Evolutionary conservation across 306 rosid species (phyloP).

Genomic region (Quercus aquifolioides): DNA sequence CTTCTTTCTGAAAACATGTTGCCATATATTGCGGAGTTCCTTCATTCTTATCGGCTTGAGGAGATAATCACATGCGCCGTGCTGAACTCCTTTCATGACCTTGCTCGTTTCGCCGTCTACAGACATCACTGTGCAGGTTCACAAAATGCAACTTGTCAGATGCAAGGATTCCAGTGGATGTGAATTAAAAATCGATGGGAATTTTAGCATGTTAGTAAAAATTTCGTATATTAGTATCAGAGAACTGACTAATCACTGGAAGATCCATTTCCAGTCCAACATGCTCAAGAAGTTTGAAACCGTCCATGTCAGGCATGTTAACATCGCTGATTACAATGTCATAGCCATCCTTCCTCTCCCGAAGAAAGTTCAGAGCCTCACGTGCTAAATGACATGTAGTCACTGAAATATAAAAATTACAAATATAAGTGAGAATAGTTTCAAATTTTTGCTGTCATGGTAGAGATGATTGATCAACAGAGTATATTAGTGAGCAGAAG

Average conservation of each 20-base stretch:
- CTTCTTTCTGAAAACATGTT: constrained; percentile 85
- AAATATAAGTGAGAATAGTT: constrained; percentile 11
- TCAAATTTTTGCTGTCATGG: constrained; percentile 5
- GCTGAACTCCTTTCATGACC: constrained; percentile 99
- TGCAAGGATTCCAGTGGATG: constrained; percentile 25
- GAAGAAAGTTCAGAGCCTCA: constrained; percentile 76
- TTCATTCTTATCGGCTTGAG: constrained; percentile 98
- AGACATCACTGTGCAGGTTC: constrained; percentile 85
- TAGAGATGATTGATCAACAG: constrained; percentile 13
- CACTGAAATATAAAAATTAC: constrained; percentile 47
- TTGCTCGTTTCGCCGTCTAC: constrained; percentile 96
- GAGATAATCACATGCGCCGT: constrained; percentile 97
- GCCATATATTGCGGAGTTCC: constrained; percentile 94
- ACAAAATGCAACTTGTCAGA: constrained; percentile 41
- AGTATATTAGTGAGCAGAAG: not conserved
- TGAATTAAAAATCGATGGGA: constrained; percentile 13
- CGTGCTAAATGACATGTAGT: constrained; percentile 88
- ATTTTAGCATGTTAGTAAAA: constrained; percentile 28
- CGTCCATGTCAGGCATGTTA: constrained; percentile 99
- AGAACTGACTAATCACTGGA: constrained; percentile 91
- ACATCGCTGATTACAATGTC: constrained; percentile 97
- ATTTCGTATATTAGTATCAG: constrained; percentile 29
- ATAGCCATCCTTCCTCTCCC: constrained; percentile 82
- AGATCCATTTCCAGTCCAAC: constrained; percentile 99
- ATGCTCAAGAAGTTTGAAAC: constrained; percentile 97